Base-by-base conservation (phyloP, 331 rosid genomes). In the Rosa hybrid region DNA sequence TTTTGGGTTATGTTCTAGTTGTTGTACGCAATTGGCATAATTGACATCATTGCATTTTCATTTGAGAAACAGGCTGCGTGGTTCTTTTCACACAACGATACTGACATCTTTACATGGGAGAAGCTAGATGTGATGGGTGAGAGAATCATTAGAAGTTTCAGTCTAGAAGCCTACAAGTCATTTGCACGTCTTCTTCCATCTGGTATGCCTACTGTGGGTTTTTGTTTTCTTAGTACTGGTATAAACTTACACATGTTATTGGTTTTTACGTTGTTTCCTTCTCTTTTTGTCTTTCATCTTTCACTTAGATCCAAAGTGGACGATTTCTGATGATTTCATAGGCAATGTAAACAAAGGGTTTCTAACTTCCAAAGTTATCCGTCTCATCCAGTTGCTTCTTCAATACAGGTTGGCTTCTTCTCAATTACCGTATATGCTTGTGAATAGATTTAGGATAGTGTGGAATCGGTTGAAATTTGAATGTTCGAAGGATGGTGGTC, bases 341-440 rank as follows among this genome's bases (percentile, higher is more conserved):
- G 74, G 68, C 1, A 78, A 82, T 73, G 60, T 77, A 84, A 85
- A 85, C 2, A 67, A 5, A 72, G 98, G 96, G 44, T 78, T 89
- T 53, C 30, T 92, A 13, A 87, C 96, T 59, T 59, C 89, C 14
- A 94, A 90, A 90, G 98, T 92, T 80, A 74, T 57, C 41, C 90
- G 94, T 81, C 97, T 94, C 75, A 39, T 88, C 69, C 88, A 89
- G 45, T 79, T 86, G 77, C 93, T 94, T 68, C 90, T 90, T 46
- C 90, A 92, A 77, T 92, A 92, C 93, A 92, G 97, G 98, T 94
- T 67, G 25, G 79, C 41, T 30, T 80, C 18, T 5, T 51, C 20
- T 23, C 77, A 80, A 65, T 84, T 45, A 75, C 63, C 56, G 12
- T 57, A 49, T 71, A 44, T 25, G 57, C 20, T 44, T 45, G 4